These are phyloP conservation scores for Metarhizium brunneum DNA, from an alignment of 2,329 filamentous ascomycete genomes.

Conservation along the genomic window DNA sequence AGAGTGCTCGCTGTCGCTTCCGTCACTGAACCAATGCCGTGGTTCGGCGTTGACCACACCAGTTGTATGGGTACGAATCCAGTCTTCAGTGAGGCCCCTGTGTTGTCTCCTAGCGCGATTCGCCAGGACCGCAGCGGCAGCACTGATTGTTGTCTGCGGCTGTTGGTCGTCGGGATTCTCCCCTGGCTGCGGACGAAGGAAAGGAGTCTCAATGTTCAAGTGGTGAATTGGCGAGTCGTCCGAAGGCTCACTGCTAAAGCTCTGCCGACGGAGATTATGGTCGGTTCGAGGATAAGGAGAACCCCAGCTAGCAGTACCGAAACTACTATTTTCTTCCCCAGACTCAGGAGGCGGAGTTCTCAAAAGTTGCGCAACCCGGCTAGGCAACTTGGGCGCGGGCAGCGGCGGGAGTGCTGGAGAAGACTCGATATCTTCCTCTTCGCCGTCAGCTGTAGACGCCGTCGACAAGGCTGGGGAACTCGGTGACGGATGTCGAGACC, in stretches of 20 bases:
- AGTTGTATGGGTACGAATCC: slow-evolving; percentile 79
- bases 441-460: slow-evolving; percentile 51
- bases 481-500: slow-evolving; percentile 28
- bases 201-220: slow-evolving; percentile 53
- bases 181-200: slow-evolving; percentile 46
- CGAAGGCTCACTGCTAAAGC: slow-evolving; percentile 48
- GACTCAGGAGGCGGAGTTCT: slow-evolving; percentile 37
- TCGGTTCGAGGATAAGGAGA: slow-evolving; percentile 74
- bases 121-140: slow-evolving; percentile 52
- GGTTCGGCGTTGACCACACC: slow-evolving; percentile 59
- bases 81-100: slow-evolving; percentile 67
- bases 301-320: slow-evolving; percentile 77
- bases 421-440: slow-evolving; percentile 41
- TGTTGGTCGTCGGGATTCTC: slow-evolving; percentile 22
- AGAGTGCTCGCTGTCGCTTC: slow-evolving; percentile 62
- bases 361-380: slow-evolving; percentile 44
- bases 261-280: slow-evolving; percentile 37
- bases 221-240: slow-evolving; percentile 53
- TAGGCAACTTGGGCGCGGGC: slow-evolving; percentile 47
- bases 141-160: slow-evolving; percentile 30
- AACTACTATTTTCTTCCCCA: slow-evolving; percentile 28
- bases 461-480: slow-evolving; percentile 52
- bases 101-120: slow-evolving; percentile 51
- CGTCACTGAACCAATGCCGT: slow-evolving; percentile 75
- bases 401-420: slow-evolving; percentile 52